Conservation (phyloP, 345 rosid species). For the Eucalyptus cloeziana region DNA sequence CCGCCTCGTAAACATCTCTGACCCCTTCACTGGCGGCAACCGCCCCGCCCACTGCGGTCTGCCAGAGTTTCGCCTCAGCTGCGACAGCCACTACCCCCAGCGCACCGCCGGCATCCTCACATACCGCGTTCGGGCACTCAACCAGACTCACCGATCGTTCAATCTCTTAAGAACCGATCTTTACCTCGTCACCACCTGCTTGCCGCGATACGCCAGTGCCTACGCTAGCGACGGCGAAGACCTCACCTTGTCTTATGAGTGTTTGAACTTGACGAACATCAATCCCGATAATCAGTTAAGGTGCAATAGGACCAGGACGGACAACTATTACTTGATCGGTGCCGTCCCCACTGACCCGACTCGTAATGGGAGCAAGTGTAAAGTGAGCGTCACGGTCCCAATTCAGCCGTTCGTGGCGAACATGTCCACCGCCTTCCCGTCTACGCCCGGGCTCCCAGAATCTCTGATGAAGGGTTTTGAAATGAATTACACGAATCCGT, state of each 20-base stretch:
- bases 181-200: not conserved
- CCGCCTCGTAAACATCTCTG: not conserved
- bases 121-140: not conserved
- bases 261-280: not conserved
- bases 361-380: not conserved
- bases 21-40: conserved; percentile 29
- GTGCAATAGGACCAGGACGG: not conserved
- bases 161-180: conserved; percentile 8
- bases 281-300: not conserved
- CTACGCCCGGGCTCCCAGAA: not conserved
- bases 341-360: not conserved
- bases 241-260: conserved; percentile 10
- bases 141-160: not conserved
- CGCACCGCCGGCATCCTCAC: not conserved
- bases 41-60: conserved; percentile 26
- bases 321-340: conserved; percentile 5
- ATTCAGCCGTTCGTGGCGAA: not conserved
- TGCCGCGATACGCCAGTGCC: not conserved
- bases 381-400: not conserved
- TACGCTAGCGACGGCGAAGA: not conserved
- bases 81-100: not conserved
- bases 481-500: conserved; percentile 2
- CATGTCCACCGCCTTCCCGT: not conserved
- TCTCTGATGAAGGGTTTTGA: conserved; percentile 17
- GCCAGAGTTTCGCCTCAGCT: conserved; percentile 16